Evolutionary conservation across 106 monocot species (phyloP).

Genomic region (Dioscorea alata): DNA sequence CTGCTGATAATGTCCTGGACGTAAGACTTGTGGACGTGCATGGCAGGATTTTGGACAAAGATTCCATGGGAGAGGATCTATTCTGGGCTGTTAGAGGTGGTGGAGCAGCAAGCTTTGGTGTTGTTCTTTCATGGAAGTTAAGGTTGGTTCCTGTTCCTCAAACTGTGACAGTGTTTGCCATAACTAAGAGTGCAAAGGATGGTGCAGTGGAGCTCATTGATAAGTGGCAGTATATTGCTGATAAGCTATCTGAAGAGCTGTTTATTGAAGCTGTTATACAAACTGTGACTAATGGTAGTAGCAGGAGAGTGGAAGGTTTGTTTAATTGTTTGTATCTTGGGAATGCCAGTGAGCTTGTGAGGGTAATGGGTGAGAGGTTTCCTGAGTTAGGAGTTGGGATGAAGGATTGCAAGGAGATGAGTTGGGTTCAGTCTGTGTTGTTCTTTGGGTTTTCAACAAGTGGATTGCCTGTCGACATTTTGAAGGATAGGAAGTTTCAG

Average conservation of each 20-base stretch:
- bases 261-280: constrained; percentile 1
- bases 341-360: constrained; percentile 1
- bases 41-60: constrained; percentile 6
- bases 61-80: constrained; percentile 3
- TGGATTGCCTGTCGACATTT: not conserved
- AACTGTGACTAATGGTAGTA: not conserved
- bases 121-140: not conserved
- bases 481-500: constrained; percentile 7
- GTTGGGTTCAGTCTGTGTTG: constrained; percentile 22
- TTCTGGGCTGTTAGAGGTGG: constrained; percentile 18
- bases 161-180: constrained; percentile 13
- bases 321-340: constrained; percentile 25
- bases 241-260: constrained; percentile 6
- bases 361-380: constrained; percentile 8
- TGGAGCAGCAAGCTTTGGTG: constrained; percentile 6
- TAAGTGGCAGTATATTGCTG: constrained; percentile 26
- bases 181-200: not conserved
- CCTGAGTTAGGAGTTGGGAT: constrained; percentile 15
- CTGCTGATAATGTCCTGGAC: constrained; percentile 1
- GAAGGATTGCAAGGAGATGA: constrained; percentile 30
- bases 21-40: not conserved
- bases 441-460: not conserved
- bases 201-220: constrained; percentile 8
- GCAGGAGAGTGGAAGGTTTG: not conserved
- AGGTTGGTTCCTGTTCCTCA: not conserved